phyloP scores from a whole-genome alignment of 768 basidiomycete genomes.

The Amanita pallidorosea region DNA sequence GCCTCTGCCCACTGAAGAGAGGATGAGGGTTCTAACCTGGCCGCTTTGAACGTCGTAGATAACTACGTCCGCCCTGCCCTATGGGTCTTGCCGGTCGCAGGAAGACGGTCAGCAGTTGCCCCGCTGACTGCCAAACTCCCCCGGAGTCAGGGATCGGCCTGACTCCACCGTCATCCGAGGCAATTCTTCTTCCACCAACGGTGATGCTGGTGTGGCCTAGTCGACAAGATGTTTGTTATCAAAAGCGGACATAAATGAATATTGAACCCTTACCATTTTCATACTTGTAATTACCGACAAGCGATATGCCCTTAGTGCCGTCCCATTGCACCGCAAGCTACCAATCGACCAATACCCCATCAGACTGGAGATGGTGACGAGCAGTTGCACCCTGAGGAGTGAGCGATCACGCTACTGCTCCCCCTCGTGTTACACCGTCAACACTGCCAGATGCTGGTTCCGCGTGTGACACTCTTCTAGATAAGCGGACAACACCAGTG shows the following conservation, averaged over 20 bases:
- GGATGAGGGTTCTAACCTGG: constrained; percentile 4
- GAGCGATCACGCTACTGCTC: neutral
- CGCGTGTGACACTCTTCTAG: neutral
- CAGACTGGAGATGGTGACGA: neutral
- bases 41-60: constrained; percentile 3
- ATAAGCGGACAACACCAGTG: constrained; percentile 2
- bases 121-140: neutral
- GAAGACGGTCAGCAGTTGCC: constrained; percentile 2
- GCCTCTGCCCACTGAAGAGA: neutral
- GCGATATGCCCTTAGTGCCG: no score
- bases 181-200: neutral
- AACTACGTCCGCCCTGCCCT: no score
- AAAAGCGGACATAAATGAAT: neutral
- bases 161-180: neutral
- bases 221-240: neutral
- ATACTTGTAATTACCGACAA: no score
- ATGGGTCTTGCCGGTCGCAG: constrained; percentile 3
- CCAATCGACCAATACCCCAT: neutral
- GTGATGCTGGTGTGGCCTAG: neutral
- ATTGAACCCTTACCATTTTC: no score
- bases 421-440: constrained; percentile 2
- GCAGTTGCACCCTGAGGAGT: no score
- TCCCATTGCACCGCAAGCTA: neutral
- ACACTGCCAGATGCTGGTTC: neutral
- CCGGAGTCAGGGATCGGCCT: neutral